Evolutionary conservation across 2,329 filamentous ascomycete genomes (phyloP).

Genomic region (Byssochlamys sp.): DNA sequence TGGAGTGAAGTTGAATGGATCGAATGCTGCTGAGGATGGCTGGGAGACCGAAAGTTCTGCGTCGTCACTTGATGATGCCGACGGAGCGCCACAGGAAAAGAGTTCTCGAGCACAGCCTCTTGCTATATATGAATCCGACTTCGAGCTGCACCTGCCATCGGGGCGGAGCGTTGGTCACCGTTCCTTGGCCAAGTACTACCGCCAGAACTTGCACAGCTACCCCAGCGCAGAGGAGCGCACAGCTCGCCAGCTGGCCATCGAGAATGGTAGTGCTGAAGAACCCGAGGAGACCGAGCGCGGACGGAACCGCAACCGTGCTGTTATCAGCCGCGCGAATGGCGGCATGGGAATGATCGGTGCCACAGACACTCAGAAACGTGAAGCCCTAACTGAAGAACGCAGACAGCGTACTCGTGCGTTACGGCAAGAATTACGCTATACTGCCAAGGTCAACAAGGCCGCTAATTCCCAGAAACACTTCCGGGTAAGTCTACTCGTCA

Average conservation of each 20-base stretch:
- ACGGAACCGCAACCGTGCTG: conserved; percentile 40
- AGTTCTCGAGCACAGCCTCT: conserved; percentile 50
- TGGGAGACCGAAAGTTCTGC: conserved; percentile 92
- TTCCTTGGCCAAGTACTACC: conserved; percentile 76
- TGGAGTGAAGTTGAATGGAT: conserved; percentile 57
- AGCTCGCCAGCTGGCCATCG: conserved; percentile 53
- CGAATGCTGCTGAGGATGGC: conserved; percentile 56
- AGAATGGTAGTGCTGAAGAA: conserved; percentile 34
- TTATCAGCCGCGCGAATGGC: conserved; percentile 61
- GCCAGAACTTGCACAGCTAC: conserved; percentile 82
- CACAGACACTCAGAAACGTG: conserved; percentile 62
- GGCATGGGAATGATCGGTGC: conserved; percentile 68
- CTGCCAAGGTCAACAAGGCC: conserved; percentile 62
- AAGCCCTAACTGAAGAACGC: conserved; percentile 58
- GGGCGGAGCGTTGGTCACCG: conserved; percentile 85
- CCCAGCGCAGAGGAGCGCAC: conserved; percentile 68
- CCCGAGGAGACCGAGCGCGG: conserved; percentile 39
- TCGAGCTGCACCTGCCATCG: conserved; percentile 83
- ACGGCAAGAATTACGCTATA: conserved; percentile 52
- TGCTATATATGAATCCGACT: conserved; percentile 67
- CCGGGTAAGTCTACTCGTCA: conserved; percentile 40
- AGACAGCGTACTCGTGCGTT: conserved; percentile 58
- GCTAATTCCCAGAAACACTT: conserved; percentile 71
- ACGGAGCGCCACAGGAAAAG: conserved; percentile 63
- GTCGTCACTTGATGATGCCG: conserved; percentile 71